These are phyloP conservation scores for Piloderma croceum DNA, from an alignment of 768 basidiomycete genomes.

Conservation along the genomic window DNA sequence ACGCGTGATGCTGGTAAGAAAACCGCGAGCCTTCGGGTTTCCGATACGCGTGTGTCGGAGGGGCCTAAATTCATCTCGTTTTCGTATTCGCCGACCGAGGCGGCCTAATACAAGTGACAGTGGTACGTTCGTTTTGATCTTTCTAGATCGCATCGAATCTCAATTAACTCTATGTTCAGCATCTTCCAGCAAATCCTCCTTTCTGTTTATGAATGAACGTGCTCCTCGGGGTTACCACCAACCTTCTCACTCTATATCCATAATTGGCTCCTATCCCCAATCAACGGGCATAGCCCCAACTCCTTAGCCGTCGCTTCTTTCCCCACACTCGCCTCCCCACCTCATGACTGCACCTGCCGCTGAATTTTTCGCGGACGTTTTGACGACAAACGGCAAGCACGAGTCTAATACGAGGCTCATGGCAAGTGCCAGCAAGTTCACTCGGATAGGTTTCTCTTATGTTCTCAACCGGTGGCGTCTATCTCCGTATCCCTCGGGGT, in stretches of 20 bases:
- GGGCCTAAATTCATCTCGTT: constrained; percentile 27
- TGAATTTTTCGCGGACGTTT: constrained; percentile 13
- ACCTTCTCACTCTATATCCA: too few species aligned
- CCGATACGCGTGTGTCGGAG: constrained; percentile 19
- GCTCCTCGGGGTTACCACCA: too few species aligned
- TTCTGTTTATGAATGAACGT: too few species aligned
- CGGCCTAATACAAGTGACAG: not conserved
- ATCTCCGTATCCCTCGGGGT: constrained; percentile 27
- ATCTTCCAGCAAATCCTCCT: too few species aligned
- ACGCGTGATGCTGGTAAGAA: constrained; percentile 27
- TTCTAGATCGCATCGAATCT: too few species aligned
- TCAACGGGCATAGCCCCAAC: too few species aligned
- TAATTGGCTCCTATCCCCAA: too few species aligned
- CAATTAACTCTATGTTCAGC: too few species aligned
- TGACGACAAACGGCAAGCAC: constrained; percentile 28
- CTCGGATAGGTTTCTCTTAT: constrained; percentile 67
- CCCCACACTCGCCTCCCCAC: constrained; percentile 9
- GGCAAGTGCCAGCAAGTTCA: constrained; percentile 61
- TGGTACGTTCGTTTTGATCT: too few species aligned
- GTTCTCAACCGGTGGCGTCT: constrained; percentile 22
- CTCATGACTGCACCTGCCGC: constrained; percentile 41
- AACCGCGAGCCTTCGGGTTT: constrained; percentile 30
- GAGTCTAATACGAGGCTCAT: constrained; percentile 34
- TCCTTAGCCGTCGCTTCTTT: too few species aligned
- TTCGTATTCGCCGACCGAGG: constrained; percentile 7